Base-by-base conservation (phyloP, 2,329 filamentous ascomycete species). In the Corinectria fuckeliana region DNA sequence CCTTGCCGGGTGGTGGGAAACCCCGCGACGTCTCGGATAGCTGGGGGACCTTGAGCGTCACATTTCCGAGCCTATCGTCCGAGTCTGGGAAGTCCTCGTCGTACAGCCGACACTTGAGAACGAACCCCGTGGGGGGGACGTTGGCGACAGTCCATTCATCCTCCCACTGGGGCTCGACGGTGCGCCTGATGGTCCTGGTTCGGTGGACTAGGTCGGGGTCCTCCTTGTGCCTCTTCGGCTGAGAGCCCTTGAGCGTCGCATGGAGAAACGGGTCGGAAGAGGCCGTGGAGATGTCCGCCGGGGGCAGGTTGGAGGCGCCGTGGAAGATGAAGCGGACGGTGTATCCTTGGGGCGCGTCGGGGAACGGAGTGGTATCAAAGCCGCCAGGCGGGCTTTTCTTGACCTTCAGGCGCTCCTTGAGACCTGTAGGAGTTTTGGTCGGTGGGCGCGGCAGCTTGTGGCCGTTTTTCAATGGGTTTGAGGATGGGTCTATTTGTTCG, bases 121-220 rank as follows among this genome's bases (percentile, higher is more conserved):
- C 85, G 77, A 97, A 96, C 4, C 93, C 93, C 0, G 85, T 86
- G 0, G 88, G 80, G 0, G 94, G 93, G 2, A 97, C 84, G 67
- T 97, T 96, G 61, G 91, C 92, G 21, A 98, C 89, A 20, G 92
- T 83, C 94, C 94, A 98, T 60, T 92, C 85, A 34, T 89, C 86
- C 47, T 96, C 84, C 94, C 94, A 98, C 47, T 80, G 81, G 0
- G 94, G 93, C 68, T 93, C 85, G 1, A 87, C 89, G 38, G 84
- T 88, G 65, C 84, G 85, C 57, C 90, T 86, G 30, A 93, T 77
- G 0, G 94, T 97, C 1, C 83, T 86, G 0, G 92, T 96, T 44
- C 94, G 88, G 72, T 91, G 85, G 20, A 81, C 81, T 28, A 97
- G 78, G 20, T 87, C 83, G 0, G 93, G 91, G 71, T 97, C 93